Conservation (phyloP, 1,284 basidiomycete species). For the Rhodotorula sp. region DNA sequence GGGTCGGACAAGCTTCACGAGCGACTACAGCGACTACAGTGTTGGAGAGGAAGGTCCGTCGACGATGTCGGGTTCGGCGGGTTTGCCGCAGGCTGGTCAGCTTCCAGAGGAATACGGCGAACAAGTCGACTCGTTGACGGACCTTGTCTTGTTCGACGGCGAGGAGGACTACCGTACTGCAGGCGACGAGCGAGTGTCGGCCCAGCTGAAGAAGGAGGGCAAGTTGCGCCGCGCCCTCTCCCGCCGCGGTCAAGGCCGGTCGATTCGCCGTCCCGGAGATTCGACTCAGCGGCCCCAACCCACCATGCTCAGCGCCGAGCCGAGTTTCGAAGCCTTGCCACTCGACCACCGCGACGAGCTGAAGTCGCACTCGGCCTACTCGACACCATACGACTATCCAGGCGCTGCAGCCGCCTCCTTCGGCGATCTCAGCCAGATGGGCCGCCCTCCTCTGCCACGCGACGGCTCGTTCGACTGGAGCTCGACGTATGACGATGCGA, state of each 20-base stretch:
- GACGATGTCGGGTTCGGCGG: not conserved
- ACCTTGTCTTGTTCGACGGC: conserved; percentile 68
- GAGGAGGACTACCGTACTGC: conserved; percentile 64
- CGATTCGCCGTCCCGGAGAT: conserved; percentile 1
- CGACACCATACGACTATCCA: not conserved
- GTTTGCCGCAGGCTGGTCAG: not conserved
- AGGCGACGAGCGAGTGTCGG: conserved; percentile 63
- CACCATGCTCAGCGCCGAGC: not conserved
- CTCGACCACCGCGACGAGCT: conserved; percentile 17
- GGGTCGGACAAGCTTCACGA: conserved; percentile 8
- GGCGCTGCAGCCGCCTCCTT: conserved; percentile 2
- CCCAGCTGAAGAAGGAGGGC: conserved; percentile 65
- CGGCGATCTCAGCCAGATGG: conserved; percentile 10
- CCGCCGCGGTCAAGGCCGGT: conserved; percentile 46
- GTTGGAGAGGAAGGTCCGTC: not conserved
- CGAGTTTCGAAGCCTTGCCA: conserved; percentile 26
- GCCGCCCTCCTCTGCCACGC: not conserved
- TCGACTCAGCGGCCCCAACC: not conserved
- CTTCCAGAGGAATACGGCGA: conserved; percentile 18
- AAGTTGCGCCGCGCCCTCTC: conserved; percentile 62
- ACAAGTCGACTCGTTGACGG: conserved; percentile 41
- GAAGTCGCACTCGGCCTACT: no score
- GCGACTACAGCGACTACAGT: conserved; percentile 14
- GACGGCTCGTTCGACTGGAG: conserved; percentile 15
- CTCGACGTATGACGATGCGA: no score